Base-by-base conservation (phyloP, 768 basidiomycete genomes). In the Hericium rajendrae region DNA sequence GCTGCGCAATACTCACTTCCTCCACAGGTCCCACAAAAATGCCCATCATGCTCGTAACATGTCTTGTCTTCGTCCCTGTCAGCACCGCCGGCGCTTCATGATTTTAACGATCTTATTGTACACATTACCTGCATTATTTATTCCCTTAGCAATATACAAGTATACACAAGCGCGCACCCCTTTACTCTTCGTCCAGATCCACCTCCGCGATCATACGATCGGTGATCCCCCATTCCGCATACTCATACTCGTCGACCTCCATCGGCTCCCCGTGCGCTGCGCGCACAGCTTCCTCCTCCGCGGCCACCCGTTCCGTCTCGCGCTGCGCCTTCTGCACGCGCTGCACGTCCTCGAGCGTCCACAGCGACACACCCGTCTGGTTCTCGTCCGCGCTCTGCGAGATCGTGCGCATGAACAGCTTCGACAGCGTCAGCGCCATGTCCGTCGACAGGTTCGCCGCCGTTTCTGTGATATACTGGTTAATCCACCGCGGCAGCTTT, bases 381-480 rank as follows among this genome's bases (percentile, higher is more conserved):
- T 94, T 92, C 72, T 97, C 94, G 61, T 94, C 94, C 49, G 90
- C 90, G 66, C 94, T 95, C 73, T 99, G 97, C 12, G 95, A 97
- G 66, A 99, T 99, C n/a, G 88, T 88, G 8, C 97, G 85, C 83
- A 99, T 94, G 74, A 99, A 99, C 32, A 92, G 75, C 72, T 98
- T 97, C 56, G 94, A 92, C 55, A 97, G 74, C 3, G 91, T 92
- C 60, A 97, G 72, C 3, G 94, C 94, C 91, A 97, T 97, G 70
- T 99, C 97, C 9, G 94, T 98, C 12, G 97, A 98, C 52, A 99
- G 77, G 71, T 98, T 99, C 10, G 97, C 89, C 18, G 94, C 91
- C 0, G 93, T 88, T 69, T 98, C 97, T n/a, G 93, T 97, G 66
- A 99, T 98, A 69, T 97, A 97, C 67, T 95, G 93, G 69, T 98